phyloP scores from a whole-genome alignment of 257 asterid species.

The Solanum piurae region DNA sequence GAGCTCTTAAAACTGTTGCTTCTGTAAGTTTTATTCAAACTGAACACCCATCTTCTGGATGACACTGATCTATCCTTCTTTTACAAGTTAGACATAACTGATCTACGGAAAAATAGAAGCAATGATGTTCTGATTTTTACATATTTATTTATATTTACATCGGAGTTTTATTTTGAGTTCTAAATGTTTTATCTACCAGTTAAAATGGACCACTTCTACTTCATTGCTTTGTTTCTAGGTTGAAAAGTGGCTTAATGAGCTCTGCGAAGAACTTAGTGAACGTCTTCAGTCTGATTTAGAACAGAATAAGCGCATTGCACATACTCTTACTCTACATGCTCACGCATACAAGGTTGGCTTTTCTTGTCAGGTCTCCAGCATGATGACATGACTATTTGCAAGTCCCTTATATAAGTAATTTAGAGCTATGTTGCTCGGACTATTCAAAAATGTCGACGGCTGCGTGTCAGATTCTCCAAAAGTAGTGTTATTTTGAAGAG shows the following conservation, averaged over 20 bases:
- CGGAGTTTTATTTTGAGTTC: neutral
- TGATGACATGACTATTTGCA: neutral
- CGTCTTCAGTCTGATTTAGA: constrained; percentile 84
- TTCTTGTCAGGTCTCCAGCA: neutral
- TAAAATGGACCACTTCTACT: neutral
- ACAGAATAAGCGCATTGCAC: constrained; percentile 89
- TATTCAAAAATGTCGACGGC: neutral
- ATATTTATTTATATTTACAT: neutral
- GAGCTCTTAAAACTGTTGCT: constrained; percentile 62
- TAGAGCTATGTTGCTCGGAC: no score
- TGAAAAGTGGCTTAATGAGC: constrained; percentile 76
- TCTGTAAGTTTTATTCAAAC: constrained; percentile 26
- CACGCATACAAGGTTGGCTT: constrained; percentile 68
- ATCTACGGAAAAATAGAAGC: neutral
- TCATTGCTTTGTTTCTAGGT: constrained; percentile 38
- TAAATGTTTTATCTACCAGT: neutral
- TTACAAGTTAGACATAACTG: neutral
- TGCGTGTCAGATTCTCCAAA: neutral
- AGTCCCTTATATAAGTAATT: neutral
- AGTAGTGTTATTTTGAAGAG: neutral
- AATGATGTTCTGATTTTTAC: neutral
- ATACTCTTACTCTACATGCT: constrained; percentile 75
- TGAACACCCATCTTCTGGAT: neutral
- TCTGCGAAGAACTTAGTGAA: constrained; percentile 80
- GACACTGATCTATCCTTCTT: neutral